Evolutionary conservation across 768 basidiomycete species (phyloP).

Genomic region (Tylopilus cervinicoccineus): DNA sequence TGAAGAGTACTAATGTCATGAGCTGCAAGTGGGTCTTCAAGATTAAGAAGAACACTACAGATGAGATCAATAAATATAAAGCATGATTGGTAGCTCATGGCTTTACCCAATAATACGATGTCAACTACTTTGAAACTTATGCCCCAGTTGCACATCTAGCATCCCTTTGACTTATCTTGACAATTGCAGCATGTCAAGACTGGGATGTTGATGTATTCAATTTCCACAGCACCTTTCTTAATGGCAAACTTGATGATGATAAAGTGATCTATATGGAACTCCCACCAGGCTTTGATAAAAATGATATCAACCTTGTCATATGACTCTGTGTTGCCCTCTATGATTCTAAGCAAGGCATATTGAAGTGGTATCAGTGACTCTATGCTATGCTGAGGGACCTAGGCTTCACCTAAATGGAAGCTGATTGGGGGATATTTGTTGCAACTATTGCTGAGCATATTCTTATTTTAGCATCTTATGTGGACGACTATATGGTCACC

Average conservation of each 20-base stretch:
- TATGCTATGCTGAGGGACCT: not conserved
- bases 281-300: slow-evolving; percentile 27
- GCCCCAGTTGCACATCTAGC: not conserved
- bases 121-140: not conserved
- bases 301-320: slow-evolving; percentile 11
- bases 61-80: slow-evolving; percentile 26
- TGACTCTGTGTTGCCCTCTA: slow-evolving; percentile 1
- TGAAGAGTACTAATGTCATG: not conserved
- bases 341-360: slow-evolving; percentile 1
- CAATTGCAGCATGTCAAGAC: not conserved
- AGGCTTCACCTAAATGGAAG: not conserved
- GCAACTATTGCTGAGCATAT: not conserved
- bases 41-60: slow-evolving; percentile 36
- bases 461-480: not conserved
- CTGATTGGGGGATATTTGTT: slow-evolving; percentile 4
- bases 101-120: not conserved
- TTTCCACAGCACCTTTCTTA: not conserved
- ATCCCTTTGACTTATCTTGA: not conserved
- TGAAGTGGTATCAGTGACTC: slow-evolving; percentile 9
- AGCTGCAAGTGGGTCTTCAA: slow-evolving; percentile 40
- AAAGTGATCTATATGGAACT: slow-evolving; percentile 42
- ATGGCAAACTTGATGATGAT: not conserved
- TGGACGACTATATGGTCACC: slow-evolving; percentile 5
- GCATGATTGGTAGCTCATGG: not conserved
- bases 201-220: not conserved